Evolutionary conservation across 1,284 basidiomycete species (phyloP).

Genomic region (Vanrija sp.): DNA sequence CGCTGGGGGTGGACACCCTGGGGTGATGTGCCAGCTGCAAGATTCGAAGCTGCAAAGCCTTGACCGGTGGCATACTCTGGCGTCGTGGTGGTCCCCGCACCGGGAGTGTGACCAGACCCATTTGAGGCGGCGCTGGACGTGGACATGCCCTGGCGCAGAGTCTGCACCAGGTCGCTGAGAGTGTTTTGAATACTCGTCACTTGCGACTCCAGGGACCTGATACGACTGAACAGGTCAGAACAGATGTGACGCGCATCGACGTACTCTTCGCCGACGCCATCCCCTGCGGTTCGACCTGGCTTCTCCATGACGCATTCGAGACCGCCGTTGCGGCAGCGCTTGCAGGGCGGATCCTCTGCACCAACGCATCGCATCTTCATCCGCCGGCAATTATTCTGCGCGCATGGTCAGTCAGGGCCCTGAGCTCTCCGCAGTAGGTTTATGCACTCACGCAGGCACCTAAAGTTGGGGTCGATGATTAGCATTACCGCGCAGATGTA

Average conservation of each 20-base stretch:
- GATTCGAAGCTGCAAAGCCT: not conserved
- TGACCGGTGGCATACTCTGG: conserved; percentile 16
- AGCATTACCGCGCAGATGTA: not conserved
- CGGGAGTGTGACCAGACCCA: conserved; percentile 26
- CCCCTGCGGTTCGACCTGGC: conserved; percentile 63
- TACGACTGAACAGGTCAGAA: conserved; percentile 59
- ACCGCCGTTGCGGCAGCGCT: conserved; percentile 77
- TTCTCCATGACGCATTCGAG: conserved; percentile 89
- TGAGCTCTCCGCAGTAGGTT: too few relatives aligned
- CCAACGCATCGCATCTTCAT: conserved; percentile 61
- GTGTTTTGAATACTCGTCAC: conserved; percentile 77
- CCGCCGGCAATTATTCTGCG: conserved; percentile 45
- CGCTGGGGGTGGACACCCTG: not conserved
- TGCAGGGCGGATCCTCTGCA: conserved; percentile 89
- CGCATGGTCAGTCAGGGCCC: too few relatives aligned
- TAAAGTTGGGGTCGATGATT: not conserved
- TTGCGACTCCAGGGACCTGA: conserved; percentile 76
- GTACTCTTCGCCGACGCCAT: conserved; percentile 65
- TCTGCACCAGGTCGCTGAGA: conserved; percentile 68
- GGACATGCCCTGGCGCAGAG: conserved; percentile 35
- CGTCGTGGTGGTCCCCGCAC: conserved; percentile 8
- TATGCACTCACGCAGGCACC: not conserved
- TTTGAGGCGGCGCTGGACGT: conserved; percentile 19
- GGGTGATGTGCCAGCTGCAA: not conserved
- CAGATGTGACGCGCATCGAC: too few relatives aligned